Base-by-base conservation (phyloP, 306 rosid species). In the Canavalia ensiformis region DNA sequence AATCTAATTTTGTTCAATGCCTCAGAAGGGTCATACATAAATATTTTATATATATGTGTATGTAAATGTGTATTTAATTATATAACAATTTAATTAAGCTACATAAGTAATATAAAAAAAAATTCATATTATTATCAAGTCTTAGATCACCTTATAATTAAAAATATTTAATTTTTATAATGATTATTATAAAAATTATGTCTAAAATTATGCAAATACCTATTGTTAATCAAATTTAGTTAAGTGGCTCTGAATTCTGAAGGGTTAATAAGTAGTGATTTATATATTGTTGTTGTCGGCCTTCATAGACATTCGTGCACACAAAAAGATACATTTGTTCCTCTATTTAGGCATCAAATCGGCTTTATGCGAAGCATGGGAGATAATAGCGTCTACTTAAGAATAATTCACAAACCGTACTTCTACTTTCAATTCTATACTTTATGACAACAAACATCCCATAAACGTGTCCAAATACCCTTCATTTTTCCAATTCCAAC, bases 311-410 rank as follows among this genome's bases (percentile, higher is more conserved):
- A 56, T 42, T 81, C 69, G 44, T 45, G 67, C 35, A 5, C 56
- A 63, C 50, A 51, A 52, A 82, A 75, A 46, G 51, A 68, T 51
- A 37, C 57, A 37, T 29, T 57, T 35, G n/a, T 74, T 74, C 18
- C 12, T 54, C 8, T 54, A 33, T 25, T 13, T 42, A 30, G 60
- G 68, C 42, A 56, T 75, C 64, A 82, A 56, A 66, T 66, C 7
- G 75, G 35, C 76, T 67, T 75, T 75, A 57, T 56, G 8, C 28
- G 4, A 47, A 67, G 46, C 41, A 47, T 58, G 58, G 81, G 68
- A 81, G 76, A 82, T 68, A 75, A 54, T 49, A 67, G 63, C 45
- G 30, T 8, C 75, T 31, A 11, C 71, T 63, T 74, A 74, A 73
- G 63, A 42, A 69, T 45, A 18, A 18, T 18, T 18, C 25, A 30